Evolutionary conservation across 2,329 filamentous ascomycete species (phyloP).

Genomic region (Colletotrichum eleusines): DNA sequence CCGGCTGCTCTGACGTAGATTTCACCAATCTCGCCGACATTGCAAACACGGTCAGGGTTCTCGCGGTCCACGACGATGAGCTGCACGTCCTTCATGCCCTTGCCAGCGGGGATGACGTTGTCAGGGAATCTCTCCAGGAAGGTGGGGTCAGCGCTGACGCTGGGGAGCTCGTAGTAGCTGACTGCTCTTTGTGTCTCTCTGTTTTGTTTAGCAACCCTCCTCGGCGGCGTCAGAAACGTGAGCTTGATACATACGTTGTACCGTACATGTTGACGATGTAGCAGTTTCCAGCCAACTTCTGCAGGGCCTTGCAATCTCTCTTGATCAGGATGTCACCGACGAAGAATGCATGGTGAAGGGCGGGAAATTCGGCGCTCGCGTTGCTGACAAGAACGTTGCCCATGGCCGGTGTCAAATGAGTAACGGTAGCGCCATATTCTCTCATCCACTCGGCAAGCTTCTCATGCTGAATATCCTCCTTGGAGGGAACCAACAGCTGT

Average conservation of each 20-base stretch:
- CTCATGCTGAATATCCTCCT: constrained; percentile 88
- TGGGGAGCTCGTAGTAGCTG: constrained; percentile 84
- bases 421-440: constrained; percentile 74
- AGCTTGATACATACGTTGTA: constrained; percentile 66
- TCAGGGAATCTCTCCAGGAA: constrained; percentile 62
- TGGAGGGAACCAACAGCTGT: constrained; percentile 29
- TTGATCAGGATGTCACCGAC: constrained; percentile 92
- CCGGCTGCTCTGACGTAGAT: constrained; percentile 86
- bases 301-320: constrained; percentile 82
- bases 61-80: constrained; percentile 77
- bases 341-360: constrained; percentile 85
- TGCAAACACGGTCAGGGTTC: constrained; percentile 73
- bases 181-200: constrained; percentile 82
- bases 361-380: constrained; percentile 80
- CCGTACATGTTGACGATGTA: constrained; percentile 89
- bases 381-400: constrained; percentile 93
- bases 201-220: not conserved
- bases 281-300: constrained; percentile 73
- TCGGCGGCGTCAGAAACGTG: constrained; percentile 57
- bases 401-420: constrained; percentile 96
- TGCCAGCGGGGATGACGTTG: constrained; percentile 77
- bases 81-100: constrained; percentile 91
- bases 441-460: constrained; percentile 88
- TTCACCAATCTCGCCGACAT: constrained; percentile 85
- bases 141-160: constrained; percentile 70